These are phyloP conservation scores for Lactarius trivialis DNA, from an alignment of 768 basidiomycete species.

Conservation along the genomic window DNA sequence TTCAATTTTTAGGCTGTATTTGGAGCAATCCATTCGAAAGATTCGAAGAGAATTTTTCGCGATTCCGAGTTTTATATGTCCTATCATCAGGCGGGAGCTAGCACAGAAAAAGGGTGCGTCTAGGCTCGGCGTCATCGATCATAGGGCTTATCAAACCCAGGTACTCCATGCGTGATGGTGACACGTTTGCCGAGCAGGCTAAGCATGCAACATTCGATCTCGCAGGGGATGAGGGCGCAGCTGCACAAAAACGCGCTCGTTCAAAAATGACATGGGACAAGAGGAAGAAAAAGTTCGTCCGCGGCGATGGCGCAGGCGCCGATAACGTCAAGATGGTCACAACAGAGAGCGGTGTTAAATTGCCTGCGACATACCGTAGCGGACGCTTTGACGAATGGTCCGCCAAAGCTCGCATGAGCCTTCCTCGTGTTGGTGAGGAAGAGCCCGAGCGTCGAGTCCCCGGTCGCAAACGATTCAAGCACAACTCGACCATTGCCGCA, in stretches of 20 bases:
- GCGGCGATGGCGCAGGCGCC: slow-evolving; percentile 76
- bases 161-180: slow-evolving; percentile 85
- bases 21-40: slow-evolving; percentile 26
- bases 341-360: slow-evolving; percentile 84
- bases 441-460: slow-evolving; percentile 43
- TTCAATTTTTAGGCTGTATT: slow-evolving; percentile 31
- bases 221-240: slow-evolving; percentile 63
- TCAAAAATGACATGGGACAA: slow-evolving; percentile 79
- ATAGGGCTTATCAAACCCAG: slow-evolving; percentile 33
- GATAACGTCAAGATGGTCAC: slow-evolving; percentile 92
- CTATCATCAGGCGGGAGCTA: slow-evolving; percentile 80
- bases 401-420: slow-evolving; percentile 57
- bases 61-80: slow-evolving; percentile 91
- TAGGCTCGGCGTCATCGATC: slow-evolving; percentile 25
- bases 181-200: slow-evolving; percentile 82
- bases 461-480: slow-evolving; percentile 55
- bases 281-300: slow-evolving; percentile 91
- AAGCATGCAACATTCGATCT: slow-evolving; percentile 76
- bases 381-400: slow-evolving; percentile 97
- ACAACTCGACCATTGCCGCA: slow-evolving; percentile 53
- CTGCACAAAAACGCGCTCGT: slow-evolving; percentile 48
- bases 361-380: slow-evolving; percentile 88
- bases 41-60: slow-evolving; percentile 45
- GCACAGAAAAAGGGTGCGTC: slow-evolving; percentile 82
- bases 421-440: slow-evolving; percentile 80